Conservation (phyloP, 1,139 yeast species). For the Nakaseomyces glabratus region DNA sequence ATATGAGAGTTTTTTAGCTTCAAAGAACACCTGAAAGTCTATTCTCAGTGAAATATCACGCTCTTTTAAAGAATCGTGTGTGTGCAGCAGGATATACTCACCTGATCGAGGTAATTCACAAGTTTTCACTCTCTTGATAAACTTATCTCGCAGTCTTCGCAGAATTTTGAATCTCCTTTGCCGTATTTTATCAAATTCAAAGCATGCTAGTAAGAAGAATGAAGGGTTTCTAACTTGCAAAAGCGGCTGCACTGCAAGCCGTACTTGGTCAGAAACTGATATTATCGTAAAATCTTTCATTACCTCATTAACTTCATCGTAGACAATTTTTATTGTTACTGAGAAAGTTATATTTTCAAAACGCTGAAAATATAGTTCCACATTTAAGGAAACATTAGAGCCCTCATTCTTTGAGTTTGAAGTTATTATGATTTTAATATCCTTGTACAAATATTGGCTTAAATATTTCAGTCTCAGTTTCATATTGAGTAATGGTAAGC, state of each 20-base stretch:
- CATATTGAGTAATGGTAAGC: constrained; percentile 24
- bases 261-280: constrained; percentile 1
- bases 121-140: background rate
- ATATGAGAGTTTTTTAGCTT: background rate
- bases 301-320: constrained; percentile 2
- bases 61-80: background rate
- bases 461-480: constrained; percentile 17
- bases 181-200: constrained; percentile 8
- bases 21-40: constrained; percentile 6
- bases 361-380: too few relatives aligned
- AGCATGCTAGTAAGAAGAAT: constrained; percentile 3
- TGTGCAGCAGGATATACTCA: background rate
- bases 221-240: constrained; percentile 4
- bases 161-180: background rate
- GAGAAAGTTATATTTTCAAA: constrained; percentile 1
- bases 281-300: constrained; percentile 3
- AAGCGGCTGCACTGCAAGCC: constrained; percentile 3
- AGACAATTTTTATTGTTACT: background rate
- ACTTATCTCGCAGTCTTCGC: background rate
- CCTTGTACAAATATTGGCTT: constrained; percentile 11
- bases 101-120: constrained; percentile 3
- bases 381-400: too few relatives aligned
- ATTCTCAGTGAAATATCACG: background rate
- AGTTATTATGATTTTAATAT: too few relatives aligned
- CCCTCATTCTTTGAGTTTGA: too few relatives aligned